phyloP scores from a whole-genome alignment of 208 protist species.

The Kentomonas sorsogonicus region DNA sequence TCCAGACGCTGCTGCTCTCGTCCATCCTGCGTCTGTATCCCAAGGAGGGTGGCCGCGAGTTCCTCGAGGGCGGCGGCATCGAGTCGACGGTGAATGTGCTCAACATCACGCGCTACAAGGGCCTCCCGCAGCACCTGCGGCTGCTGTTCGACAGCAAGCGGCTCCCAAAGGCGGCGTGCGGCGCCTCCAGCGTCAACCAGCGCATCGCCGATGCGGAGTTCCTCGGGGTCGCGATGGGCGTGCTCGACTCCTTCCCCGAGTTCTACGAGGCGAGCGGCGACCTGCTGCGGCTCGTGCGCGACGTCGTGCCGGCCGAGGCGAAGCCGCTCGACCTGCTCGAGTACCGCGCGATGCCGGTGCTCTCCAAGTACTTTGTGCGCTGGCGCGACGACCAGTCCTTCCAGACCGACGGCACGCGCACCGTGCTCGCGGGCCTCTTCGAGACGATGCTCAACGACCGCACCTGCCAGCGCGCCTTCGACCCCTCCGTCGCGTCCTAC shows the following conservation, averaged over 20 bases:
- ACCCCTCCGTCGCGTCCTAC: slow-evolving; percentile 76
- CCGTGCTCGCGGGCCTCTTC: slow-evolving; percentile 54
- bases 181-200: slow-evolving; percentile 25
- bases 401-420: slow-evolving; percentile 65
- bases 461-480: slow-evolving; percentile 75
- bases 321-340: slow-evolving; percentile 70
- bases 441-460: slow-evolving; percentile 69
- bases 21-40: slow-evolving; percentile 85
- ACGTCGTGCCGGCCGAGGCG: slow-evolving; percentile 56
- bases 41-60: slow-evolving; percentile 68
- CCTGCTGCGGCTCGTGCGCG: slow-evolving; percentile 41
- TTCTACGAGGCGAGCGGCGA: slow-evolving; percentile 74
- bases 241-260: slow-evolving; percentile 81
- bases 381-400: slow-evolving; percentile 74
- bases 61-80: slow-evolving; percentile 67
- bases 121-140: slow-evolving; percentile 83
- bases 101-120: slow-evolving; percentile 85
- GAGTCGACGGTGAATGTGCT: slow-evolving; percentile 74
- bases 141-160: slow-evolving; percentile 69
- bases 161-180: slow-evolving; percentile 43
- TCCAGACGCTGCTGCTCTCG: slow-evolving; percentile 74
- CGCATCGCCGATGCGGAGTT: slow-evolving; percentile 76
- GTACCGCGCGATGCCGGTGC: slow-evolving; percentile 82
- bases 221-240: slow-evolving; percentile 69
- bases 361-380: slow-evolving; percentile 81